Conservation (phyloP, 768 basidiomycete species). For the Pseudohyphozyma bogoriensis region DNA sequence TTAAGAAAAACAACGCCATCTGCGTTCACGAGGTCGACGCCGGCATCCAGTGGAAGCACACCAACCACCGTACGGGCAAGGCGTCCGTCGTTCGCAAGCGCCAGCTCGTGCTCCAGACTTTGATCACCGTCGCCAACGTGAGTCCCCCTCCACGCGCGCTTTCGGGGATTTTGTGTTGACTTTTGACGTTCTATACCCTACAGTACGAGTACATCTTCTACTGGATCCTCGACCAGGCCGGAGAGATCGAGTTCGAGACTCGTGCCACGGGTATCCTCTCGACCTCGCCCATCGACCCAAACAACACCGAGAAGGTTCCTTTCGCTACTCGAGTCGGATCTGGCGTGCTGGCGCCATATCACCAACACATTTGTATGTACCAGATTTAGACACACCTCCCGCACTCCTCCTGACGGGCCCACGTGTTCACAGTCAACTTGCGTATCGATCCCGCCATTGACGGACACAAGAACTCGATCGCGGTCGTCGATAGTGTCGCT, state of each 20-base stretch:
- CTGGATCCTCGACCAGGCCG: slow-evolving; percentile 1
- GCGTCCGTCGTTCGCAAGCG: background rate
- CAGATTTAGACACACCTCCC: too few species aligned
- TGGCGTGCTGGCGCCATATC: too few species aligned
- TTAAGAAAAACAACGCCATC: background rate
- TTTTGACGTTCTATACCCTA: too few species aligned
- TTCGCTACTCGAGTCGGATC: too few species aligned
- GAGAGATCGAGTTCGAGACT: slow-evolving; percentile 5
- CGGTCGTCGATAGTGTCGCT: too few species aligned
- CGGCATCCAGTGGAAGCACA: slow-evolving; percentile 5
- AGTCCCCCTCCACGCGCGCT: background rate
- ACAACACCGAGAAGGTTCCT: background rate
- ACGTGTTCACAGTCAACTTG: too few species aligned
- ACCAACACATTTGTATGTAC: too few species aligned
- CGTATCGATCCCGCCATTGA: too few species aligned
- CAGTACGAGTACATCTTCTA: slow-evolving; percentile 4
- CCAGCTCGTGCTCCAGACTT: background rate
- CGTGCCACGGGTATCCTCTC: slow-evolving; percentile 11
- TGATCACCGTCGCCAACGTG: background rate
- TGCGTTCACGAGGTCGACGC: slow-evolving; percentile 9
- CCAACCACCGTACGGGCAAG: slow-evolving; percentile 9
- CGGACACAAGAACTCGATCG: too few species aligned
- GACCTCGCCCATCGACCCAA: background rate
- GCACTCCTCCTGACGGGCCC: too few species aligned
- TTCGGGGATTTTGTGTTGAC: too few species aligned